Base-by-base conservation (phyloP, 2,329 filamentous ascomycete genomes). In the Bipolaris oryzae region DNA sequence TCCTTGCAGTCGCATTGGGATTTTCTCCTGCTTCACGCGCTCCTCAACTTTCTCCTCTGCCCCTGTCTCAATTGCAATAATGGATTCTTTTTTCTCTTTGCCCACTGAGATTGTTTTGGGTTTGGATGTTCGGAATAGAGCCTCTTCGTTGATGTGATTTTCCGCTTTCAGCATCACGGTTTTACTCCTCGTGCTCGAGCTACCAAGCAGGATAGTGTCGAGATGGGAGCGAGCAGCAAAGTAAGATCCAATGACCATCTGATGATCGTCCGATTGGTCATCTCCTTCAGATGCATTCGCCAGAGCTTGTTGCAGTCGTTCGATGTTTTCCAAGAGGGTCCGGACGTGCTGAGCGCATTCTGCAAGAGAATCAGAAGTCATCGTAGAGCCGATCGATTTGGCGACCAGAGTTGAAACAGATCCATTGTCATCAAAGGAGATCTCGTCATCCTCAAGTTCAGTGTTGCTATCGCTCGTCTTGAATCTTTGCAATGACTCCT, bases 231-330 rank as follows among this genome's bases (percentile, higher is more conserved):
- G 58, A 28, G 62, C 55, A 2, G 25, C 47, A 10, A 70, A 67
- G 41, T 72, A 73, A n/a, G 69, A 68, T 10, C 61, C 68, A 16
- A 73, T 38, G 16, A 68, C 58, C 35, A 42, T 63, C 46, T 73
- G 67, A 11, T 72, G 68, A 45, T 70, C 61, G 37, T 64, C 59
- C 1, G 68, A 64, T 37, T 67, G 55, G 38, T 71, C 75, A 28
- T 77, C 69, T 5, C 78, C 78, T 39, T 75, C 67, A 25, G 76
- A 73, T 50, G 78, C 73, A 56, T 75, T 71, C 25, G 71, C 67
- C 47, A 81, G 74, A 15, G 53, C 63, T 23, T 65, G 44, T 18
- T 72, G 67, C 18, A 72, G 20, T 1, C 43, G 60, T 23, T 70
- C 63, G 11, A 72, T 66, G 43, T 69, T 55, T 47, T 61, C 45